Evolutionary conservation across 768 basidiomycete genomes (phyloP).

Genomic region (Mycena pura): DNA sequence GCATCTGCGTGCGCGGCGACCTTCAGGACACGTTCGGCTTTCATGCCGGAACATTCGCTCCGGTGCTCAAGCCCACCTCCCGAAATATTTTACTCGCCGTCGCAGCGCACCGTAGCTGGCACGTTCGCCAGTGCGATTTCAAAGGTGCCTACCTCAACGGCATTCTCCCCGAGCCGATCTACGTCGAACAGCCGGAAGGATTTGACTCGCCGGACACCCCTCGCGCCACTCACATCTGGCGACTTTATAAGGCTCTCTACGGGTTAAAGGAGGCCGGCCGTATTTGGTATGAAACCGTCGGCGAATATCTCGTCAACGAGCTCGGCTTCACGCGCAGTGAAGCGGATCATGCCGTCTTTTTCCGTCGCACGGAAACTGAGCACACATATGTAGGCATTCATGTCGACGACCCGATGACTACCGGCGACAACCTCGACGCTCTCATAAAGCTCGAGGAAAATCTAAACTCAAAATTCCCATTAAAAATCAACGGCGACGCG

Average conservation of each 20-base stretch:
- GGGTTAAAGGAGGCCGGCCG: conserved; percentile 32
- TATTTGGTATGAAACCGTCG: conserved; percentile 26
- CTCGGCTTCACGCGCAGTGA: conserved; percentile 8
- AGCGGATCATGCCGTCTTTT: conserved; percentile 18
- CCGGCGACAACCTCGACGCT: conserved; percentile 4
- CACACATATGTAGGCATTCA: not conserved
- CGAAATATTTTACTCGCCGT: conserved; percentile 33
- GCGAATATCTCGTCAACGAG: not conserved
- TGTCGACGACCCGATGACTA: conserved; percentile 1
- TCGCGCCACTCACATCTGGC: conserved; percentile 15
- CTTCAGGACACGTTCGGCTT: conserved; percentile 44
- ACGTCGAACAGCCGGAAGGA: conserved; percentile 41
- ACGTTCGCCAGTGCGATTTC: conserved; percentile 35
- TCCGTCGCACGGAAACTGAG: not conserved
- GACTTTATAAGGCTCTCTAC: conserved; percentile 32
- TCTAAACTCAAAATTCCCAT: conserved; percentile 8
- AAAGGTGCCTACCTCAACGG: conserved; percentile 18
- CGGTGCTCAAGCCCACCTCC: conserved; percentile 30
- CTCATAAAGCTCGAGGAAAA: conserved; percentile 4
- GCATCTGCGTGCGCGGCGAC: conserved; percentile 47
- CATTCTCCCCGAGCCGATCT: conserved; percentile 34
- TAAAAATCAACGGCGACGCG: conserved; percentile 11
- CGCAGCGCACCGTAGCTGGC: conserved; percentile 34
- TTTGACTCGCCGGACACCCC: conserved; percentile 13
- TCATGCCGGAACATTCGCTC: conserved; percentile 42